Base-by-base conservation (phyloP, 345 rosid species). In the Heritiera littoralis region DNA sequence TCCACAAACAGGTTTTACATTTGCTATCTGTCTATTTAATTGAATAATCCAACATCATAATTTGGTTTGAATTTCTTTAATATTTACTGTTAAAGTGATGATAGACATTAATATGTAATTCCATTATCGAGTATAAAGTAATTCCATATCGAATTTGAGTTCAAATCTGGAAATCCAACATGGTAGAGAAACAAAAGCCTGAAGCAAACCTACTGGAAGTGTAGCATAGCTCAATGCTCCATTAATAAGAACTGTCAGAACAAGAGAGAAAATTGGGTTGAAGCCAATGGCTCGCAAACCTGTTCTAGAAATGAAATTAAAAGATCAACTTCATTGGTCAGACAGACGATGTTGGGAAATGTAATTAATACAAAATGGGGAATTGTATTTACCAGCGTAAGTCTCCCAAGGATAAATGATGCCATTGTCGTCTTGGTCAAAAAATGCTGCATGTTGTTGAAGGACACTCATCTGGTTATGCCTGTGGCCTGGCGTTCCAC, bases 381-480 rank as follows among this genome's bases (percentile, higher is more conserved):
- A 23, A 23, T 23, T 23, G 28, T 1, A 7, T 5, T 73, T 81
- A 94, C 99, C 95, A 60, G 85, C 40, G 77, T 88, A 96, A 75
- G 98, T 96, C 83, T 94, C 99, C 99, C 97, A 92, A n/a, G 99
- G 98, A 60, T 96, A 96, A 73, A 96, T 70, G 75, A 96, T 94
- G 54, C 98, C 99, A 78, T 96, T 87, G 59, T 83, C 86, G 40
- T 94, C 94, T 38, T 75, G 85, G 80, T 96, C 99, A 2, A 94
- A 96, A 81, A 92, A 96, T 85, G 94, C 89, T 2, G 80, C 97
- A 82, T 95, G 98, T 77, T 93, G 97, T 81, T 95, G 98, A 84
- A 93, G 94, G 23, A 95, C 98, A 75, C 88, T 90, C 69, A 91
- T 45, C 43, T 89, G 84, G 56, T 81, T 11, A 83, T 89, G 86